A percentile compares a stretch with the other conserved stretches of the same genome.
phyloP scores from a whole-genome alignment of 176 grass and related monocot genomes.

The Miscanthus lutarioriparius region DNA sequence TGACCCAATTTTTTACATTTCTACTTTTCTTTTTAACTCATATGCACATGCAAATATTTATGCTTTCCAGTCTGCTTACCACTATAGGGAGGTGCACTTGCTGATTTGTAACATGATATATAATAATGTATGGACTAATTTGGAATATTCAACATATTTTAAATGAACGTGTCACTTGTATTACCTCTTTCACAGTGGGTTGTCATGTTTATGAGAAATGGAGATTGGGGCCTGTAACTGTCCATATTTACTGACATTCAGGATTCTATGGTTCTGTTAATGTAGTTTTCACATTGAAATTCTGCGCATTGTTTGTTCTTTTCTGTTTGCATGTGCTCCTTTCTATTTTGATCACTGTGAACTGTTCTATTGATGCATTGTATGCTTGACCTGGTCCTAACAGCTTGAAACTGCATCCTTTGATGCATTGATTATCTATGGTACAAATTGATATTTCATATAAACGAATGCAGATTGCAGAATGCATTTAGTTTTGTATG shows the following conservation, averaged over 20 bases:
- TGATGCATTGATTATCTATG: neutral
- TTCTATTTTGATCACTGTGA: neutral
- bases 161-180: neutral
- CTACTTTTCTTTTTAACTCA: no score
- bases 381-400: neutral
- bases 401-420: neutral
- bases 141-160: neutral
- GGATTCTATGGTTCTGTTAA: neutral
- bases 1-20: no score
- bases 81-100: neutral
- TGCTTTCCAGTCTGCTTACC: no score
- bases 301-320: neutral
- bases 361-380: neutral
- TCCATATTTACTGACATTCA: neutral
- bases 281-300: neutral
- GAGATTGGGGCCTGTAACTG: neutral
- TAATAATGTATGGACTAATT: constrained; percentile 7
- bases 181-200: neutral
- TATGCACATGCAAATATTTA: no score
- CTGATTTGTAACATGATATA: neutral
- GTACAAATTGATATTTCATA: neutral
- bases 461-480: neutral
- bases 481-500: neutral
- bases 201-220: neutral
- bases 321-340: constrained; percentile 27